Evolutionary conservation across 2,329 filamentous ascomycete genomes (phyloP).

Genomic region (Beauveria asiatica): DNA sequence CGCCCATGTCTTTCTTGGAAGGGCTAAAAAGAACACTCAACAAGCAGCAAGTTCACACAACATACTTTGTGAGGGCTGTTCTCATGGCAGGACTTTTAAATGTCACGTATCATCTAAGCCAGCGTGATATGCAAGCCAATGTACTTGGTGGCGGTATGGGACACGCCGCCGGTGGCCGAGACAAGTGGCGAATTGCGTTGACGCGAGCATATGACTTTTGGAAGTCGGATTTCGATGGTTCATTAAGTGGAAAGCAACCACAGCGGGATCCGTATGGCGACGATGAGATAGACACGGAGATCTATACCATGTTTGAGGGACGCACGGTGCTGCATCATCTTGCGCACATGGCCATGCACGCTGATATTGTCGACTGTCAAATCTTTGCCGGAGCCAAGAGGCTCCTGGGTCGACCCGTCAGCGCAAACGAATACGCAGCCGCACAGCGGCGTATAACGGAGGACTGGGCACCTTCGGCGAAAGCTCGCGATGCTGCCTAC

Average conservation of each 20-base stretch:
- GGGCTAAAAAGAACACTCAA: conserved; percentile 84
- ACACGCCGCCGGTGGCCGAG: conserved; percentile 72
- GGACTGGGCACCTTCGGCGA: conserved; percentile 78
- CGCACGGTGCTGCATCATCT: conserved; percentile 85
- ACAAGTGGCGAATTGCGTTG: conserved; percentile 82
- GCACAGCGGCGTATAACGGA: conserved; percentile 80
- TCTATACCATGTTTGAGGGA: conserved; percentile 67
- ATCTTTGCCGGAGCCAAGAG: conserved; percentile 86
- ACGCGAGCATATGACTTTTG: conserved; percentile 88
- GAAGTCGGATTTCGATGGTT: conserved; percentile 85
- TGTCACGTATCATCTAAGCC: conserved; percentile 96
- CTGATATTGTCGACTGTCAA: conserved; percentile 94
- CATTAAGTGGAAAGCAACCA: conserved; percentile 52
- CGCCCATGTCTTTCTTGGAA: conserved; percentile 80
- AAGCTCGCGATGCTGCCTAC: conserved; percentile 83
- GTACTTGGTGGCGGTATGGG: conserved; percentile 67
- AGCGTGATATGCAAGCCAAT: conserved; percentile 85
- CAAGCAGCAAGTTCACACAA: conserved; percentile 77
- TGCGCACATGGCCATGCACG: conserved; percentile 96
- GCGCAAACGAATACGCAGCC: conserved; percentile 67
- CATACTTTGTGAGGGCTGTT: conserved; percentile 85
- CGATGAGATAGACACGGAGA: conserved; percentile 49
- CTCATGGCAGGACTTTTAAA: conserved; percentile 90
- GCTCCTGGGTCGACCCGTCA: conserved; percentile 78
- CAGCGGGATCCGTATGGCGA: conserved; percentile 46